A percentile compares a stretch with the other conserved stretches of the same genome.
Conservation (phyloP, 2,329 filamentous ascomycete species). For the Phialophora chinensis region DNA sequence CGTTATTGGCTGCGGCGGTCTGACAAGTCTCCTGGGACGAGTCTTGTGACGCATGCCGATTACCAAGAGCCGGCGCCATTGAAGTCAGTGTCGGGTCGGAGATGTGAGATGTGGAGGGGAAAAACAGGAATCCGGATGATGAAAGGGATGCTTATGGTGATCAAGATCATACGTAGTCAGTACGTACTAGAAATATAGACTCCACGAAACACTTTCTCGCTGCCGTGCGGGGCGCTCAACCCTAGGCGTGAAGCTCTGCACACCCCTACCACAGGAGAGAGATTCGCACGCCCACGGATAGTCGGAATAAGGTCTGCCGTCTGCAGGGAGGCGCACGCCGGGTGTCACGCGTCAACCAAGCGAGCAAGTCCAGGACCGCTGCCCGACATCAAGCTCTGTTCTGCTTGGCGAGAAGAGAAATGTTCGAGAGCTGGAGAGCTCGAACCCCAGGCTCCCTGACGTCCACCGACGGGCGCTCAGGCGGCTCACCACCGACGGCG, state of each 20-base stretch:
- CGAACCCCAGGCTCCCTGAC: neutral
- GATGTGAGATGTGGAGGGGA: constrained; percentile 24
- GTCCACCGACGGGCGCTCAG: neutral
- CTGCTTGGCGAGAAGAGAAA: neutral
- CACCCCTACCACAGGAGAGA: neutral
- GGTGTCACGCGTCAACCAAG: constrained; percentile 7
- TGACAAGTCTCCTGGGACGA: constrained; percentile 29
- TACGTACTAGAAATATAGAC: constrained; percentile 25
- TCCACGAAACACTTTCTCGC: neutral
- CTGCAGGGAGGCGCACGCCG: constrained; percentile 4
- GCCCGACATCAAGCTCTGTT: constrained; percentile 6
- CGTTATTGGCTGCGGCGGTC: constrained; percentile 32
- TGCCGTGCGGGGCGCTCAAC: constrained; percentile 10
- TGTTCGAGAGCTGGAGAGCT: neutral
- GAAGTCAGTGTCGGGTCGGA: constrained; percentile 31
- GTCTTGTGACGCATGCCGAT: constrained; percentile 39
- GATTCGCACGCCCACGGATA: neutral
- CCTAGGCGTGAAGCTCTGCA: neutral
- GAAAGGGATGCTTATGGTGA: constrained; percentile 24
- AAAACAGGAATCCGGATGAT: constrained; percentile 17
- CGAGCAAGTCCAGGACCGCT: constrained; percentile 10
- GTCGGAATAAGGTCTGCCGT: neutral
- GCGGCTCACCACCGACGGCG: neutral
- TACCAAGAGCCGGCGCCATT: constrained; percentile 36
- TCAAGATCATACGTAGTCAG: constrained; percentile 8